Evolutionary conservation across 208 protist species (phyloP).

Genomic region (Naegleria gruberi): DNA sequence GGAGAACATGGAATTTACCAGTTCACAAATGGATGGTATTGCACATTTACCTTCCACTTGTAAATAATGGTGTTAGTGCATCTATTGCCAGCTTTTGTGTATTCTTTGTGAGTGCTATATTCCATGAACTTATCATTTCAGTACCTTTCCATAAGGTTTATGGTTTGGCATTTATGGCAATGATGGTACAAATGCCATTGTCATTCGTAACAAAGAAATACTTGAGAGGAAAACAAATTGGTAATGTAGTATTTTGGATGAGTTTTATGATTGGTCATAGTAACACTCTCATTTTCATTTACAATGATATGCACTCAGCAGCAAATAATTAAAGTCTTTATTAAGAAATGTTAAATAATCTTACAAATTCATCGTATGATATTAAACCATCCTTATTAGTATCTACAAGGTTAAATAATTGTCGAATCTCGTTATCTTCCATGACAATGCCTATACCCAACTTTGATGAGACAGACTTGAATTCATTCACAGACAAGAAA

Average conservation of each 20-base stretch:
- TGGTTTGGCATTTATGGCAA: slow-evolving; percentile 14
- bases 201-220: not conserved
- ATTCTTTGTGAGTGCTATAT: slow-evolving; percentile 17
- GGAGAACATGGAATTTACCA: slow-evolving; percentile 29
- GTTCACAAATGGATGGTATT: not conserved
- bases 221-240: not conserved
- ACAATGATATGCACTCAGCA: not conserved
- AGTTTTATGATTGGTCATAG: slow-evolving; percentile 16
- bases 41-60: not conserved
- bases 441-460: not conserved
- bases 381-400: not conserved
- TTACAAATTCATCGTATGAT: not conserved
- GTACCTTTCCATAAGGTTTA: slow-evolving; percentile 11
- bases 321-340: too few species aligned
- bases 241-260: slow-evolving; percentile 1
- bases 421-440: not conserved
- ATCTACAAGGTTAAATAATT: not conserved
- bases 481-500: not conserved
- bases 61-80: not conserved
- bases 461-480: not conserved
- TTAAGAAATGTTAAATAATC: not conserved
- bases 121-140: slow-evolving; percentile 13
- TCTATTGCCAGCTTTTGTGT: not conserved
- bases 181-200: slow-evolving; percentile 22
- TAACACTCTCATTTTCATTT: not conserved